Conservation (phyloP, 306 rosid species). For the Rubus idaeus region DNA sequence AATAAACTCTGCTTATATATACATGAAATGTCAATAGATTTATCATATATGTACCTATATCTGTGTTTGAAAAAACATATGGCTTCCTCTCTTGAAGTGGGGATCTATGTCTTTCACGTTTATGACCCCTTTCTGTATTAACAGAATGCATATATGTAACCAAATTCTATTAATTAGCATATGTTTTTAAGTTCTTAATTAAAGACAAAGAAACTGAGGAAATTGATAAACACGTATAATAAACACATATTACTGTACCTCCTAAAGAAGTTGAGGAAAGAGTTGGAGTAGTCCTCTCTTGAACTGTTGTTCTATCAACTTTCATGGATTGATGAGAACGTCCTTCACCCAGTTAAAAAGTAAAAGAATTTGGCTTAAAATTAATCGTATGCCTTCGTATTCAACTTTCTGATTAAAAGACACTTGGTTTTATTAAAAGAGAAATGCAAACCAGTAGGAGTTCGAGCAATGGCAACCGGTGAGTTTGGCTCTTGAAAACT, state of each 20-base stretch:
- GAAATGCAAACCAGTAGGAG: conserved; percentile 24
- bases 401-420: not conserved
- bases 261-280: conserved; percentile 4
- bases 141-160: not conserved
- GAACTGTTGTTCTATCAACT: not conserved
- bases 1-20: not conserved
- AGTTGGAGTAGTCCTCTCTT: not conserved
- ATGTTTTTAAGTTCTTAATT: not conserved
- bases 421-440: not conserved
- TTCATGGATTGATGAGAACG: not conserved
- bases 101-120: conserved; percentile 4
- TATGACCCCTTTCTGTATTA: conserved; percentile 13
- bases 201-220: not conserved
- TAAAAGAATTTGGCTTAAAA: not conserved
- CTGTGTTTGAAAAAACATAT: conserved; percentile 13
- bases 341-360: conserved; percentile 1
- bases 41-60: conserved; percentile 6
- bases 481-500: conserved; percentile 23
- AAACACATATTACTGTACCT: not conserved
- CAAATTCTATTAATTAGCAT: not conserved
- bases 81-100: conserved; percentile 9
- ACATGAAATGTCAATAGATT: not conserved
- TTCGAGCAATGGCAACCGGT: conserved; percentile 13
- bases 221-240: not conserved
- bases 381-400: not conserved